These are phyloP conservation scores for Aspergillus carlsbadensis DNA, from an alignment of 495 filamentous ascomycete genomes.

Conservation along the genomic window DNA sequence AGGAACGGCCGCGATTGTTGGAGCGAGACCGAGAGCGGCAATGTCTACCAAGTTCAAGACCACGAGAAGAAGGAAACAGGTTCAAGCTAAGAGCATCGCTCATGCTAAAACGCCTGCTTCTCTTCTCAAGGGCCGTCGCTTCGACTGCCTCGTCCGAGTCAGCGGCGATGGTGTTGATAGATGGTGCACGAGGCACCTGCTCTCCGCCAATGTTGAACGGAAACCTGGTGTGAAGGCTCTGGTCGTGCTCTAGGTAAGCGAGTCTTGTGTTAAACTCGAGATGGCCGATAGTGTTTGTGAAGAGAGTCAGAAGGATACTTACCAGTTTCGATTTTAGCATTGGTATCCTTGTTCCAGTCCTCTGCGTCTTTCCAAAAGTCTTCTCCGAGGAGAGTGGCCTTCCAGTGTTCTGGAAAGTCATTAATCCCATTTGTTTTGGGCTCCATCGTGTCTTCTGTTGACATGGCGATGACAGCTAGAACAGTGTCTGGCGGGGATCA, in stretches of 20 bases:
- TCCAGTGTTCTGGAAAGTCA: constrained; percentile 30
- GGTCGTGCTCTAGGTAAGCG: constrained; percentile 10
- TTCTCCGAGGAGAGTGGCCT: constrained; percentile 27
- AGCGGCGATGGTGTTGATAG: background rate
- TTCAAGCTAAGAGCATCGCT: constrained; percentile 21
- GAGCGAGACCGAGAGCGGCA: constrained; percentile 11
- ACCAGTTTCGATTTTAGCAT: constrained; percentile 21
- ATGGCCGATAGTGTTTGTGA: background rate
- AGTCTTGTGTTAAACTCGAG: background rate
- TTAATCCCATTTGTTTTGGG: constrained; percentile 20
- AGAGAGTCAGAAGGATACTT: constrained; percentile 1
- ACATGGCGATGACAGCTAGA: background rate
- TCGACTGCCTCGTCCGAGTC: constrained; percentile 4
- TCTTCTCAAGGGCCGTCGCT: background rate
- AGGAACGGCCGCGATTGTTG: constrained; percentile 2
- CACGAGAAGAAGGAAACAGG: background rate
- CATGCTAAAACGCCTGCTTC: constrained; percentile 29
- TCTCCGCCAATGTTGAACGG: constrained; percentile 32
- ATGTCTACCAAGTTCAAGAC: constrained; percentile 4
- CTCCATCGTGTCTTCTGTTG: background rate
- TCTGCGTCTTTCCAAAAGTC: constrained; percentile 34
- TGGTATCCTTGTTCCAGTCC: constrained; percentile 15
- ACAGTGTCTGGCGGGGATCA: background rate
- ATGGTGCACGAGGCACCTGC: constrained; percentile 5
- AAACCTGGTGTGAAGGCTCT: constrained; percentile 25